Evolutionary conservation across 768 basidiomycete species (phyloP).

Genomic region (Termitomyces sp.): DNA sequence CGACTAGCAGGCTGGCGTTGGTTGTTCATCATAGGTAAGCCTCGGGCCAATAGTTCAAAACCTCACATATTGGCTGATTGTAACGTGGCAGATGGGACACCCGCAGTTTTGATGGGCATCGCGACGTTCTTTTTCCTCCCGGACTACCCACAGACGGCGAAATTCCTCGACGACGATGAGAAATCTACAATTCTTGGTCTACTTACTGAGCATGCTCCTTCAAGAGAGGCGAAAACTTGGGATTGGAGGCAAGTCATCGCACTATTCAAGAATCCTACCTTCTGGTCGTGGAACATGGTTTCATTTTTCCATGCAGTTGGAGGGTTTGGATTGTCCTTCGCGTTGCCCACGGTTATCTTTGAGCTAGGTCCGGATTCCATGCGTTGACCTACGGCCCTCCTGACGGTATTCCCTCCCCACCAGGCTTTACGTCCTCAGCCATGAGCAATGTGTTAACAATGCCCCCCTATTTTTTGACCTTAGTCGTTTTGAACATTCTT

Average conservation of each 20-base stretch:
- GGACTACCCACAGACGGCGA: constrained; percentile 11
- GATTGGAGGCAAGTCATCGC: constrained; percentile 4
- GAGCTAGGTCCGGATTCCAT: constrained; percentile 1
- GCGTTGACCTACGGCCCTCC: too few species aligned
- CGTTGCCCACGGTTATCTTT: constrained; percentile 9
- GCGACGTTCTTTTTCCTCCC: constrained; percentile 8
- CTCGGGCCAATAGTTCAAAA: not conserved
- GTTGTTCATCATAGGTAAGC: constrained; percentile 10
- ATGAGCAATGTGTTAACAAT: constrained; percentile 11
- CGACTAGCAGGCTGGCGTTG: constrained; percentile 13
- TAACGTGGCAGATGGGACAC: constrained; percentile 4
- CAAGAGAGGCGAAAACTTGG: constrained; percentile 9
- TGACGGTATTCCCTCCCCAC: not conserved
- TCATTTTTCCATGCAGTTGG: constrained; percentile 12
- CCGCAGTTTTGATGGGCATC: constrained; percentile 9
- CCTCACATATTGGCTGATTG: not conserved
- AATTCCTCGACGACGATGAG: constrained; percentile 6
- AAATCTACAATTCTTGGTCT: constrained; percentile 2
- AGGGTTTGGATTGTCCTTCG: constrained; percentile 10
- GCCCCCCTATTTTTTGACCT: constrained; percentile 8
- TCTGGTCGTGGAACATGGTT: constrained; percentile 7
- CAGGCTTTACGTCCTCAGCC: constrained; percentile 11
- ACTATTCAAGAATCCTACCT: constrained; percentile 8
- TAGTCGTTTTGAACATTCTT: constrained; percentile 10
- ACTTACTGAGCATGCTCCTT: constrained; percentile 6